A percentile compares a stretch with the other conserved stretches of the same genome.
Evolutionary conservation across 2,329 filamentous ascomycete genomes (phyloP).

Genomic region (Sporothrix pallida): DNA sequence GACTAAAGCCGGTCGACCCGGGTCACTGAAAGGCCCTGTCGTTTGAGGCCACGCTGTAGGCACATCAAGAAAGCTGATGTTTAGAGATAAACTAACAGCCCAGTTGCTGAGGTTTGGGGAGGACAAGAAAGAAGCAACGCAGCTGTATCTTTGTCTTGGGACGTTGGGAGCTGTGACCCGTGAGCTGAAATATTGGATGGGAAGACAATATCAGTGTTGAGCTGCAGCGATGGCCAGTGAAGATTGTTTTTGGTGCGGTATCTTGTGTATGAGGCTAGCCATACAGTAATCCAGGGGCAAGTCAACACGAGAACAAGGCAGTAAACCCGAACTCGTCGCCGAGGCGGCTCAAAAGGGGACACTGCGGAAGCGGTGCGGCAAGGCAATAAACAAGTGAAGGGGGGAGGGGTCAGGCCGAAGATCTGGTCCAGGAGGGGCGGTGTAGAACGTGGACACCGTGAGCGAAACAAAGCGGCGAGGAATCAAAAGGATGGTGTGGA

Average conservation of each 20-base stretch:
- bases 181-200: neutral
- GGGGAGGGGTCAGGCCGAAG: neutral
- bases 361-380: slow-evolving; percentile 25
- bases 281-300: neutral
- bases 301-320: neutral
- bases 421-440: neutral
- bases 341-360: slow-evolving; percentile 11
- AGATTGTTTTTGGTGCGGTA: neutral
- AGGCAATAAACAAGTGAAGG: slow-evolving; percentile 13
- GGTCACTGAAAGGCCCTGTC: neutral
- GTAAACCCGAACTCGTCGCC: slow-evolving; percentile 24
- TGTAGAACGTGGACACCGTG: neutral
- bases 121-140: neutral
- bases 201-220: neutral
- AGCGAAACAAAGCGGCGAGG: neutral
- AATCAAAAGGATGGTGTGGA: neutral
- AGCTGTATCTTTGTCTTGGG: neutral
- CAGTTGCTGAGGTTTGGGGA: neutral
- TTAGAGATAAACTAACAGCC: neutral
- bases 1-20: slow-evolving; percentile 12
- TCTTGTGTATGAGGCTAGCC: slow-evolving; percentile 4
- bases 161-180: neutral
- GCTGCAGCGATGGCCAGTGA: neutral
- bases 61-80: neutral
- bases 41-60: neutral